Evolutionary conservation across 192 early-diverging fungal species (phyloP).

Genomic region (Coemansia sp.): DNA sequence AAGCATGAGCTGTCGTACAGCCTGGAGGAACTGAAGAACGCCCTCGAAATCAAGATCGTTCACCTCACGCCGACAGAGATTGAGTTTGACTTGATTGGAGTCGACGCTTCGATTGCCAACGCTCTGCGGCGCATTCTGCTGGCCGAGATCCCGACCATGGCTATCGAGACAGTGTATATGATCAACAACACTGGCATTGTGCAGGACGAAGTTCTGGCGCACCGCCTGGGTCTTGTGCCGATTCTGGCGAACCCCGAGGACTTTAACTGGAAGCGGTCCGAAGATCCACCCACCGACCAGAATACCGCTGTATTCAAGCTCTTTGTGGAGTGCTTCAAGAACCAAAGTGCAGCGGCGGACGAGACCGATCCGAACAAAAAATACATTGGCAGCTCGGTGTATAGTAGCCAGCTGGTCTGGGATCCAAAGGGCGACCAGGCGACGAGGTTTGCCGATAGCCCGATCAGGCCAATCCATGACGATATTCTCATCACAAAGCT

Average conservation of each 20-base stretch:
- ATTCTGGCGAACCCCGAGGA: constrained; percentile 78
- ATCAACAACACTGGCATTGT: constrained; percentile 89
- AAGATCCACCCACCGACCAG: constrained; percentile 81
- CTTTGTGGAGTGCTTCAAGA: constrained; percentile 66
- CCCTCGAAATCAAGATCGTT: constrained; percentile 44
- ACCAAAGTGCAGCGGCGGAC: constrained; percentile 56
- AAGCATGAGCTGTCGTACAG: constrained; percentile 21
- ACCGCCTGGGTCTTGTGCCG: constrained; percentile 89
- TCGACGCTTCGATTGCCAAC: constrained; percentile 93
- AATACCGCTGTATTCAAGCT: constrained; percentile 94
- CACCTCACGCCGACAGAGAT: constrained; percentile 59
- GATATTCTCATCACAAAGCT: constrained; percentile 94
- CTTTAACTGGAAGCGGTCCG: constrained; percentile 73
- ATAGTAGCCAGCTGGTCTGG: constrained; percentile 77
- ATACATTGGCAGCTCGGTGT: constrained; percentile 74
- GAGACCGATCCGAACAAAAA: constrained; percentile 73
- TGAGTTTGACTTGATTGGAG: constrained; percentile 94
- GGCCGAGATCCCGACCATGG: constrained; percentile 96
- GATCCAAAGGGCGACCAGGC: constrained; percentile 89
- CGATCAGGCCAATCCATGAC: constrained; percentile 77
- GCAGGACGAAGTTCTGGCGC: constrained; percentile 90
- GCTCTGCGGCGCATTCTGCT: constrained; percentile 90
- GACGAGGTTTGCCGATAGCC: constrained; percentile 61
- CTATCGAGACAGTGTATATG: constrained; percentile 91
- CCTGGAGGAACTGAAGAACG: constrained; percentile 29